Conservation (phyloP, 2,329 filamentous ascomycete genomes). For the Penicillium sp. region DNA sequence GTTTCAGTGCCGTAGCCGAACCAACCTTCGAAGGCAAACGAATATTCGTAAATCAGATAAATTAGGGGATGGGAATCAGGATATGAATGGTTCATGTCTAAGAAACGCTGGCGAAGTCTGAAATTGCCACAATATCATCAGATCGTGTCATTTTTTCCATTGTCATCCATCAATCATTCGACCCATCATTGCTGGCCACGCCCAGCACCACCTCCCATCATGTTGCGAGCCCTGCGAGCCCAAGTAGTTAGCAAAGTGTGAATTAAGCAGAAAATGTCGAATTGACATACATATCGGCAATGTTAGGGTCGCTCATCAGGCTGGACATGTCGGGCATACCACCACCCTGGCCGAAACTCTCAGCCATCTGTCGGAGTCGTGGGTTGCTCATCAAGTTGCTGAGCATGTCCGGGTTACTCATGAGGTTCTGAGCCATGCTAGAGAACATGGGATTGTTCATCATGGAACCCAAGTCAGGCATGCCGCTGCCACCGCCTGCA, state of each 20-base stretch:
- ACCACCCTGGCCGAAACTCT: conserved; percentile 67
- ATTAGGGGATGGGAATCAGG: not conserved
- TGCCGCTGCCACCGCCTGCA: conserved; percentile 63
- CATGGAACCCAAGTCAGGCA: conserved; percentile 81
- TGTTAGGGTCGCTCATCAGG: conserved; percentile 87
- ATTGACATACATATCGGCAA: conserved; percentile 82
- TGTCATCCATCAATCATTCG: conserved; percentile 17
- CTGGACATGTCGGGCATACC: conserved; percentile 84
- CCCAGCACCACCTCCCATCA: conserved; percentile 59
- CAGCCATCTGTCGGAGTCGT: conserved; percentile 79
- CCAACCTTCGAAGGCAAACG: no score
- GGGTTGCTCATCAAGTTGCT: conserved; percentile 93
- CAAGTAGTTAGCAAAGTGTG: conserved; percentile 6
- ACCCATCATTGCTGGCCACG: conserved; percentile 23
- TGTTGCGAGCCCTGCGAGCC: conserved; percentile 58
- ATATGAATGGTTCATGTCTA: conserved; percentile 14
- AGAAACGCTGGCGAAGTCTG: conserved; percentile 18
- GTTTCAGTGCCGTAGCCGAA: no score
- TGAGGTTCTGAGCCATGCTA: conserved; percentile 93
- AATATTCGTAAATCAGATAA: no score
- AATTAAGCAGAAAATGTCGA: not conserved
- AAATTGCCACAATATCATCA: conserved; percentile 21
- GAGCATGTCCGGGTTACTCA: conserved; percentile 95
- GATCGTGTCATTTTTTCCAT: conserved; percentile 19
- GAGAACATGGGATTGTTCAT: conserved; percentile 99